A percentile compares a stretch with the other conserved stretches of the same genome.
phyloP scores from a whole-genome alignment of 2,329 filamentous ascomycete genomes.

The Talaromyces sp. region DNA sequence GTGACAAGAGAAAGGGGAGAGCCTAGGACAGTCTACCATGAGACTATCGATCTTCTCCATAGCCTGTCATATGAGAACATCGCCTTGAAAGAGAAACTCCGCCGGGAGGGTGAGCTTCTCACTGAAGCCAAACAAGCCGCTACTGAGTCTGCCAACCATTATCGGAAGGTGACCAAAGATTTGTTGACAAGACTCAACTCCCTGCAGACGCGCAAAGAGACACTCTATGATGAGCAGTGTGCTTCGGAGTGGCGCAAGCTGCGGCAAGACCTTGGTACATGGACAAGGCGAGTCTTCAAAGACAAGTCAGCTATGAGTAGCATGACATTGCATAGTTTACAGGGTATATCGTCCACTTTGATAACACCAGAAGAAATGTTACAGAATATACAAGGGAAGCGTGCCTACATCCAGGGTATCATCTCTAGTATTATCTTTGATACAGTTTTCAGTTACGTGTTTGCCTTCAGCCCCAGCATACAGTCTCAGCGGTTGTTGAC shows the following conservation, averaged over 20 bases:
- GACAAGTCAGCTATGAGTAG: background rate
- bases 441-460: background rate
- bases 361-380: background rate
- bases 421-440: background rate
- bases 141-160: background rate
- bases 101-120: background rate
- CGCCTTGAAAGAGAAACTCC: background rate
- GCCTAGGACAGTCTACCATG: background rate
- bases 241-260: constrained; percentile 14
- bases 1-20: no score
- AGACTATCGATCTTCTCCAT: background rate
- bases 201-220: background rate
- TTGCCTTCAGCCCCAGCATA: background rate
- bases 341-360: background rate
- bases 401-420: background rate
- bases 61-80: background rate
- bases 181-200: background rate
- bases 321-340: background rate
- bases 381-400: background rate
- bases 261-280: constrained; percentile 13
- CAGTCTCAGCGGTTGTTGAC: background rate
- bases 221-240: constrained; percentile 16
- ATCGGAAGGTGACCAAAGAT: background rate
- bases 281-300: constrained; percentile 17
- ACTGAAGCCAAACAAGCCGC: background rate